A percentile compares a stretch with the other conserved stretches of the same genome.
Evolutionary conservation across 306 rosid species (phyloP).

Genomic region (Leucaena leucocephala): DNA sequence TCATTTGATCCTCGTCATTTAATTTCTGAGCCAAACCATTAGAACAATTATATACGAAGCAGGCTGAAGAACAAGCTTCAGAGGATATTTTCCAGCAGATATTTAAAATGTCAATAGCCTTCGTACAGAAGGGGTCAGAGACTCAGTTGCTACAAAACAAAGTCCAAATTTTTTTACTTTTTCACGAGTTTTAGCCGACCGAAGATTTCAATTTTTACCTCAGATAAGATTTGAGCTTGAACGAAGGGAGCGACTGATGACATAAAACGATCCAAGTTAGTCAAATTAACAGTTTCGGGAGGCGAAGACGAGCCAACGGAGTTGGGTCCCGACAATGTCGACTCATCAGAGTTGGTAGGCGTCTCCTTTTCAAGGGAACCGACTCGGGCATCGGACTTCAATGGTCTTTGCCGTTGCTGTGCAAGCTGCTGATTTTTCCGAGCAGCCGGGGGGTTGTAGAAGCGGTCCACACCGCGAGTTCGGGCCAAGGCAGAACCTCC

Average conservation of each 20-base stretch:
- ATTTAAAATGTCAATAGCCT: neutral
- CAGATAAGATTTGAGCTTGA: neutral
- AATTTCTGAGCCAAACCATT: neutral
- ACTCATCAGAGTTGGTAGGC: constrained; percentile 25
- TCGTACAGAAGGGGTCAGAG: neutral
- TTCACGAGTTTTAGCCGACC: neutral
- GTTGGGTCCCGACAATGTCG: constrained; percentile 37
- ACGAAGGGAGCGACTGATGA: constrained; percentile 35
- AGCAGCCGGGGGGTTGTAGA: constrained; percentile 34
- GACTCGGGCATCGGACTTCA: constrained; percentile 29
- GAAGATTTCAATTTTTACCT: constrained; percentile 31
- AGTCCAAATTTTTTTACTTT: neutral
- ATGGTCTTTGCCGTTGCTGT: constrained; percentile 13
- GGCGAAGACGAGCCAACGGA: constrained; percentile 42
- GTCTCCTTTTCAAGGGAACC: constrained; percentile 9
- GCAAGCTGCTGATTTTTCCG: constrained; percentile 24
- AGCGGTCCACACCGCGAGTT: constrained; percentile 27
- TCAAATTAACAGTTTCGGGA: neutral
- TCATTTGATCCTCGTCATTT: neutral
- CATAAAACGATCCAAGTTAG: constrained; percentile 38
- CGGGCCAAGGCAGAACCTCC: constrained; percentile 27
- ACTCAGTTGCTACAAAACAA: neutral
- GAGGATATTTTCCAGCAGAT: neutral
- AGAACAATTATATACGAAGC: neutral
- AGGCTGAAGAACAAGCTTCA: constrained; percentile 5